These are phyloP conservation scores for Geranium incanum DNA, from an alignment of 441 rosid genomes.

Conservation along the genomic window DNA sequence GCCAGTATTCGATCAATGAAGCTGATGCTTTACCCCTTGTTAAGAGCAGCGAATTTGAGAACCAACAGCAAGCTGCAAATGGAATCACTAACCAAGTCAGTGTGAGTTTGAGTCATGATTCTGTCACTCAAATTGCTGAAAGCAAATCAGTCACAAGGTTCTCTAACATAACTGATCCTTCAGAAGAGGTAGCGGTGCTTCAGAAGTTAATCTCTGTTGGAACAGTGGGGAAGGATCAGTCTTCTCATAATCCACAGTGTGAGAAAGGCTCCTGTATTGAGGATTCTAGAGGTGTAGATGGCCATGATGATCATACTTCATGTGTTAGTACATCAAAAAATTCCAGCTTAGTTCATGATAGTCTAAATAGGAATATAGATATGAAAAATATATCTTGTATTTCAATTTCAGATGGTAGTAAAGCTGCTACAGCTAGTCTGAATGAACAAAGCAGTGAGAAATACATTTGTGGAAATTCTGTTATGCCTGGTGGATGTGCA, in stretches of 20 bases:
- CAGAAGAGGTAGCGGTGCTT: constrained; percentile 33
- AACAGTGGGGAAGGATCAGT: constrained; percentile 26
- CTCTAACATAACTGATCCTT: constrained; percentile 37
- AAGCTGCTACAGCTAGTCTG: constrained; percentile 17
- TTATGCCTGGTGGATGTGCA: background rate
- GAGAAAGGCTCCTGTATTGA: constrained; percentile 27
- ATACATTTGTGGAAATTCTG: background rate
- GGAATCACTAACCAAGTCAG: constrained; percentile 53
- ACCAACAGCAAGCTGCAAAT: constrained; percentile 38
- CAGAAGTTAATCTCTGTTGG: constrained; percentile 28
- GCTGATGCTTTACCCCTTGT: constrained; percentile 31
- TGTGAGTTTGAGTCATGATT: constrained; percentile 48
- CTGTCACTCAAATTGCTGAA: constrained; percentile 49
- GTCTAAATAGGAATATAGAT: constrained; percentile 29
- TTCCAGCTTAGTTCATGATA: constrained; percentile 23
- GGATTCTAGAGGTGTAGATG: constrained; percentile 41
- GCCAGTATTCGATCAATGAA: constrained; percentile 53
- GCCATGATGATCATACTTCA: constrained; percentile 49
- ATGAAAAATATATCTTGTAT: constrained; percentile 35
- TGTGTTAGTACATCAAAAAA: constrained; percentile 39
- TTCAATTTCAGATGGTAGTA: constrained; percentile 45
- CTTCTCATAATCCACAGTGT: constrained; percentile 28
- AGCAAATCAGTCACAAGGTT: constrained; percentile 44
- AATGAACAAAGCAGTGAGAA: background rate
- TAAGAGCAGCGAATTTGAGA: constrained; percentile 27